These are phyloP conservation scores for Crithidia fasciculata DNA, from an alignment of 208 protist species.

Conservation along the genomic window DNA sequence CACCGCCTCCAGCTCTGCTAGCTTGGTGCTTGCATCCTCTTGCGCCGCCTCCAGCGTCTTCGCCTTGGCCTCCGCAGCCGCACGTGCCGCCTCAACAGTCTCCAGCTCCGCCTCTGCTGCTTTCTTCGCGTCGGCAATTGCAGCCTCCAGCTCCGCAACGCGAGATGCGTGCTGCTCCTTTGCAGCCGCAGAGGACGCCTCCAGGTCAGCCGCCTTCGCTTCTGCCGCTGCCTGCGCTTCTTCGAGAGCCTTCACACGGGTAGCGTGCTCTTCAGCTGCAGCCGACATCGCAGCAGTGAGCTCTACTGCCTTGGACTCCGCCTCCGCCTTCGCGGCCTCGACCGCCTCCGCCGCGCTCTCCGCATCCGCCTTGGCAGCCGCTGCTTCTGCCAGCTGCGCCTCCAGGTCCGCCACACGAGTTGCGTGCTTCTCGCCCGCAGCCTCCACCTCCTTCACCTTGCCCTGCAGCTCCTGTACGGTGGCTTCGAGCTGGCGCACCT, in stretches of 20 bases:
- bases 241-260: not conserved
- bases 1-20: not conserved
- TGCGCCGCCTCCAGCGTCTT: not conserved
- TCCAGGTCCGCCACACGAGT: conserved; percentile 12
- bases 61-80: not conserved
- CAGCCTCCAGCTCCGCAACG: conserved; percentile 6
- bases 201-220: not conserved
- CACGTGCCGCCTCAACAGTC: conserved; percentile 3
- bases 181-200: not conserved
- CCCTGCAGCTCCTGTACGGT: not conserved
- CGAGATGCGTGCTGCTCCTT: not conserved
- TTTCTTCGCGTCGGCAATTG: not conserved
- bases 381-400: not conserved
- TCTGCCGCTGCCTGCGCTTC: not conserved
- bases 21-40: not conserved
- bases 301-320: conserved; percentile 2
- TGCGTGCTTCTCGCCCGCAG: not conserved
- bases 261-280: not conserved
- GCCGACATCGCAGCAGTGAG: not conserved
- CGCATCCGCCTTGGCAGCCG: not conserved
- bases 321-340: not conserved
- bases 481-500: not conserved
- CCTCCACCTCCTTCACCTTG: not conserved
- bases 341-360: not conserved
- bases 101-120: not conserved